Evolutionary conservation across 1,139 yeast species (phyloP).

Genomic region (Sugiyamaella paludigena): DNA sequence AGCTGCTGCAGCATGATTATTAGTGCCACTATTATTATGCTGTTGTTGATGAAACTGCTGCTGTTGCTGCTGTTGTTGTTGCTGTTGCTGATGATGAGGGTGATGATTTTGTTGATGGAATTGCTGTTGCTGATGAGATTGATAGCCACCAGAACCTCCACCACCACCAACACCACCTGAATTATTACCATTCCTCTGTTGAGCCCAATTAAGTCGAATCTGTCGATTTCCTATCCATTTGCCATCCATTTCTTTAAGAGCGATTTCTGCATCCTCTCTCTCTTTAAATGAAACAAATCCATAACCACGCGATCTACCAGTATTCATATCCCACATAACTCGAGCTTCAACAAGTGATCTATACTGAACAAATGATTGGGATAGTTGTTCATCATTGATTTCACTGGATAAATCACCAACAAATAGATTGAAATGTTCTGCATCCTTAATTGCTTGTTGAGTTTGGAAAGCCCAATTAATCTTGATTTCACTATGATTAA

Average conservation of each 20-base stretch:
- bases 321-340: slow-evolving; percentile 97
- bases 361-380: slow-evolving; percentile 57
- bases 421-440: slow-evolving; percentile 65
- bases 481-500: slow-evolving; percentile 45
- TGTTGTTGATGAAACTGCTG: slow-evolving; percentile 5
- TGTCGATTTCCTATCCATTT: slow-evolving; percentile 68
- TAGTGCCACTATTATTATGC: background rate
- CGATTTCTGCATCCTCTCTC: slow-evolving; percentile 68
- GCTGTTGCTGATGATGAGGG: slow-evolving; percentile 83
- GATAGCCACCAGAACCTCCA: slow-evolving; percentile 83
- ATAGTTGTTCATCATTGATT: slow-evolving; percentile 72
- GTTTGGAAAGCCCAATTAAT: slow-evolving; percentile 87
- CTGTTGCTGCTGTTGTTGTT: slow-evolving; percentile 41
- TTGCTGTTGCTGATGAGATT: slow-evolving; percentile 90
- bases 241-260: slow-evolving; percentile 75
- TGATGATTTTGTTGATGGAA: slow-evolving; percentile 92
- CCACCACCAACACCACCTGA: slow-evolving; percentile 46
- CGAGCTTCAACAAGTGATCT: slow-evolving; percentile 75
- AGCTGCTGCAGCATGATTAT: background rate
- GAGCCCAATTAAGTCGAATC: slow-evolving; percentile 86
- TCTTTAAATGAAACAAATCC: slow-evolving; percentile 83
- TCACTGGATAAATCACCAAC: slow-evolving; percentile 87
- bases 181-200: slow-evolving; percentile 73
- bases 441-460: slow-evolving; percentile 52
- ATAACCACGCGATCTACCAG: slow-evolving; percentile 86